A percentile compares a stretch with the other conserved stretches of the same genome.
These are phyloP conservation scores for Carex arenaria DNA, from an alignment of 202 grass and related monocot species.

Conservation along the genomic window DNA sequence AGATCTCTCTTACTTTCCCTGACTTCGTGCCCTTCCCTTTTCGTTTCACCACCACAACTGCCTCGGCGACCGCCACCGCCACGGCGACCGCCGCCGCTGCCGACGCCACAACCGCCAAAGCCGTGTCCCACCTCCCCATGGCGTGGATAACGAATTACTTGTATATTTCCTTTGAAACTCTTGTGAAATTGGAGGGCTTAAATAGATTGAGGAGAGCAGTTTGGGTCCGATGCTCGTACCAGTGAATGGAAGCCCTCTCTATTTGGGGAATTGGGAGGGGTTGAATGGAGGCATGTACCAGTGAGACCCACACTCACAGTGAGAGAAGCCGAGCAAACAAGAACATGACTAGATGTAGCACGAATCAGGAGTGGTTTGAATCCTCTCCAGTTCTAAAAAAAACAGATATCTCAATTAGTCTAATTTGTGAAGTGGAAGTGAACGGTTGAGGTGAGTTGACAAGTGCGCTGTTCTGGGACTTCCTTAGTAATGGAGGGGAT, in stretches of 20 bases:
- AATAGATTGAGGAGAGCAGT: not conserved
- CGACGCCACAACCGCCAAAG: not conserved
- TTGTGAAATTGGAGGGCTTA: not conserved
- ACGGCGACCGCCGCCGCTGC: slow-evolving; percentile 6
- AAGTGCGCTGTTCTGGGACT: not conserved
- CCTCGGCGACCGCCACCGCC: too few relatives aligned
- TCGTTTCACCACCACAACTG: too few relatives aligned
- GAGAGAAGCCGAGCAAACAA: not conserved
- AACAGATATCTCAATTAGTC: not conserved
- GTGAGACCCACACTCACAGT: not conserved
- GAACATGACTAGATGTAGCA: not conserved
- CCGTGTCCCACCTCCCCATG: slow-evolving; percentile 13
- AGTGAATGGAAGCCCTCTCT: too few relatives aligned
- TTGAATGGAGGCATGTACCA: not conserved
- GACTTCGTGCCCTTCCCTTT: too few relatives aligned
- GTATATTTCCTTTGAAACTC: not conserved
- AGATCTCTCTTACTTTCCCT: too few relatives aligned
- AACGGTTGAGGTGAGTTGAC: not conserved
- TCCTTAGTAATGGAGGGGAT: slow-evolving; percentile 1
- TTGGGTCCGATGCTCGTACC: too few relatives aligned
- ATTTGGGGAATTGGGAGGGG: not conserved
- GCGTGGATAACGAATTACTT: not conserved
- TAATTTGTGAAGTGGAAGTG: not conserved
- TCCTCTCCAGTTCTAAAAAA: not conserved
- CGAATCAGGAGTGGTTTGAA: not conserved